A percentile compares a stretch with the other conserved stretches of the same genome.
These are phyloP conservation scores for Zea luxurians DNA, from an alignment of 176 grass and related monocot genomes.

Conservation along the genomic window DNA sequence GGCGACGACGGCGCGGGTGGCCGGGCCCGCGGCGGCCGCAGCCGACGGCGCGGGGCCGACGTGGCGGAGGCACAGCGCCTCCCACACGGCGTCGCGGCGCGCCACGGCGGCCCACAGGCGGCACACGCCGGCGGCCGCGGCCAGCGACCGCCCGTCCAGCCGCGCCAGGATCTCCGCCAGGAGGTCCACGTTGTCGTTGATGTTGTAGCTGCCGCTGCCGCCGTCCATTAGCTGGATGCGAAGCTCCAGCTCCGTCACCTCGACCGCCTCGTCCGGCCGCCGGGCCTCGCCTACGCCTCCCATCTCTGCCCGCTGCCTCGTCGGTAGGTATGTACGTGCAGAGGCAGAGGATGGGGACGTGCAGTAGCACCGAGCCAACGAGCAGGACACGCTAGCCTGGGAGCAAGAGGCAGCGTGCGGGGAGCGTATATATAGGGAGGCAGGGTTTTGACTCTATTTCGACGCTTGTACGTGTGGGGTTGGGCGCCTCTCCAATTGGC, in stretches of 20 bases:
- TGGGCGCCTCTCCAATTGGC: conserved; percentile 2
- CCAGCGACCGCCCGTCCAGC: conserved; percentile 80
- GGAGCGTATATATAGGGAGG: conserved; percentile 54
- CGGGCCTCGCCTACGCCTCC: not conserved
- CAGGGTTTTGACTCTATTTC: conserved; percentile 43
- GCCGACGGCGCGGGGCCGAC: conserved; percentile 22
- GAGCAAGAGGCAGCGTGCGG: not conserved
- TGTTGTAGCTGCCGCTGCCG: conserved; percentile 41
- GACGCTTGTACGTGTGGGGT: not conserved
- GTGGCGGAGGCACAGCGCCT: conserved; percentile 77
- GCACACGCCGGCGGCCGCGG: conserved; percentile 63
- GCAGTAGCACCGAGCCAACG: too few relatives aligned
- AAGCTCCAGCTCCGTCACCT: conserved; percentile 37
- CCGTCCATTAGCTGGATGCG: conserved; percentile 38
- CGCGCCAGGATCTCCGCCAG: conserved; percentile 77
- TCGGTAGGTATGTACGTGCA: not conserved
- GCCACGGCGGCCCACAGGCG: conserved; percentile 64
- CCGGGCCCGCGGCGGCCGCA: not conserved
- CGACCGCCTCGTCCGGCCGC: not conserved
- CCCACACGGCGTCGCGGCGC: conserved; percentile 78
- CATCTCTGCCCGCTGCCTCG: not conserved
- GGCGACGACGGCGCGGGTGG: conserved; percentile 68
- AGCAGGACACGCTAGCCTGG: not conserved
- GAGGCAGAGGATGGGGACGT: not conserved
- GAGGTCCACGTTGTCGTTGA: conserved; percentile 92